A percentile compares a stretch with the other conserved stretches of the same genome.
Conservation (phyloP, 2,329 filamentous ascomycete species). For the Fusarium udum region DNA sequence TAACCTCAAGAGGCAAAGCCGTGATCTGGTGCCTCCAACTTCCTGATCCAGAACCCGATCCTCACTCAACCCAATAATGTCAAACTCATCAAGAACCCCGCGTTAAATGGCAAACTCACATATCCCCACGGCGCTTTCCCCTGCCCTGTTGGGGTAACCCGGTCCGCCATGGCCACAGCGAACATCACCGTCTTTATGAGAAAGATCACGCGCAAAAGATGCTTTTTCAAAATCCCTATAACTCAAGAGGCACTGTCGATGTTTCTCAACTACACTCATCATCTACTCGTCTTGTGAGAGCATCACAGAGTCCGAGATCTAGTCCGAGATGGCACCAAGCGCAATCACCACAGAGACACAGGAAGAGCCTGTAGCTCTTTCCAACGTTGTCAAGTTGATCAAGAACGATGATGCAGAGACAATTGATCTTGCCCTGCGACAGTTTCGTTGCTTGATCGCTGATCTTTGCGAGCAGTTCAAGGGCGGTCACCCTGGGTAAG, state of each 20-base stretch:
- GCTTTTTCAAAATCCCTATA: slow-evolving; percentile 10
- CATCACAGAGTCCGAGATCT: background rate
- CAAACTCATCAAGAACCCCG: background rate
- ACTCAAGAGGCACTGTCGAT: background rate
- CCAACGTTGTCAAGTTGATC: slow-evolving; percentile 39
- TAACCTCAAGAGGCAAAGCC: slow-evolving; percentile 3
- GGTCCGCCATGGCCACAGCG: background rate
- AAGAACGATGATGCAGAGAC: slow-evolving; percentile 40
- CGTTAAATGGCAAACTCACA: slow-evolving; percentile 2
- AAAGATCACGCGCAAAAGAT: slow-evolving; percentile 16
- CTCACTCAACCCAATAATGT: background rate
- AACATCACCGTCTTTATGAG: background rate
- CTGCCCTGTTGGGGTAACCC: background rate
- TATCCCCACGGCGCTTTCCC: slow-evolving; percentile 16
- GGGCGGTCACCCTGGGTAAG: slow-evolving; percentile 73
- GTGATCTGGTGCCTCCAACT: slow-evolving; percentile 24
- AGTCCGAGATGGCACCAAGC: slow-evolving; percentile 37
- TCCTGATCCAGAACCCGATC: slow-evolving; percentile 9
- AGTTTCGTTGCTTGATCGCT: slow-evolving; percentile 70
- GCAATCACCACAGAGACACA: slow-evolving; percentile 33
- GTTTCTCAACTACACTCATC: background rate
- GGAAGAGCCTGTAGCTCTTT: slow-evolving; percentile 24
- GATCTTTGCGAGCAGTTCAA: slow-evolving; percentile 77
- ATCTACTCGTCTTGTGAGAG: background rate
- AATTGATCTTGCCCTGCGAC: slow-evolving; percentile 63